Evolutionary conservation across 2,329 filamentous ascomycete genomes (phyloP).

Genomic region (Bimuria novae-zelandiae): DNA sequence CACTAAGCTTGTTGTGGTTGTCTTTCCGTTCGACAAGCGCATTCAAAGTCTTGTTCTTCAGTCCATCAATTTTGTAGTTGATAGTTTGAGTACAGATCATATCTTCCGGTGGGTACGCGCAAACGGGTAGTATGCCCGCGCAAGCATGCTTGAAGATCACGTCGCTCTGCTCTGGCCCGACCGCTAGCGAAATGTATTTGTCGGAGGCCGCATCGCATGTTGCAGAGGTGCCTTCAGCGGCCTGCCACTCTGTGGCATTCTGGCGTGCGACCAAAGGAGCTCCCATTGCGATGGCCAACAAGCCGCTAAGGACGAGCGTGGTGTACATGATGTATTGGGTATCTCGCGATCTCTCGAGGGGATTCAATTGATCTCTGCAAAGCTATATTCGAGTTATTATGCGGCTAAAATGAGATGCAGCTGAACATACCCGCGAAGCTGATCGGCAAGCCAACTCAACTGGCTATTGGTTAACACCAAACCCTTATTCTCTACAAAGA

Average conservation of each 20-base stretch:
- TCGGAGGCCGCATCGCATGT: slow-evolving; percentile 26
- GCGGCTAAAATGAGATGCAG: slow-evolving; percentile 2
- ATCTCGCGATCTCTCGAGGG: background rate
- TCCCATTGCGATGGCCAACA: slow-evolving; percentile 20
- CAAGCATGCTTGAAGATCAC: slow-evolving; percentile 31
- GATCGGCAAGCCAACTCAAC: background rate
- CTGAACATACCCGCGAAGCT: background rate
- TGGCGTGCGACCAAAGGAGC: slow-evolving; percentile 14
- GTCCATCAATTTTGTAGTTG: slow-evolving; percentile 22
- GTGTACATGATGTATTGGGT: slow-evolving; percentile 20
- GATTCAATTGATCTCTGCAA: no score
- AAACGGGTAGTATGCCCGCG: slow-evolving; percentile 32
- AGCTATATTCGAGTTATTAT: background rate
- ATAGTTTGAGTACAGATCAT: slow-evolving; percentile 24
- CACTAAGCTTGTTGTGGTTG: slow-evolving; percentile 24
- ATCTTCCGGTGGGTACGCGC: slow-evolving; percentile 24
- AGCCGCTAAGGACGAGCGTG: slow-evolving; percentile 17
- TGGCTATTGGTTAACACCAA: background rate
- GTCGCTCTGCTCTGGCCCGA: slow-evolving; percentile 23
- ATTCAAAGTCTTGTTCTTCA: slow-evolving; percentile 23
- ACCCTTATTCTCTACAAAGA: background rate
- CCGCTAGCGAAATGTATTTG: slow-evolving; percentile 26
- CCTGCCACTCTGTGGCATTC: slow-evolving; percentile 18
- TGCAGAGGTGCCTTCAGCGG: slow-evolving; percentile 17
- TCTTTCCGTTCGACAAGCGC: slow-evolving; percentile 23